phyloP scores from a whole-genome alignment of 1,284 basidiomycete genomes.

The Clitocybe nebularis region DNA sequence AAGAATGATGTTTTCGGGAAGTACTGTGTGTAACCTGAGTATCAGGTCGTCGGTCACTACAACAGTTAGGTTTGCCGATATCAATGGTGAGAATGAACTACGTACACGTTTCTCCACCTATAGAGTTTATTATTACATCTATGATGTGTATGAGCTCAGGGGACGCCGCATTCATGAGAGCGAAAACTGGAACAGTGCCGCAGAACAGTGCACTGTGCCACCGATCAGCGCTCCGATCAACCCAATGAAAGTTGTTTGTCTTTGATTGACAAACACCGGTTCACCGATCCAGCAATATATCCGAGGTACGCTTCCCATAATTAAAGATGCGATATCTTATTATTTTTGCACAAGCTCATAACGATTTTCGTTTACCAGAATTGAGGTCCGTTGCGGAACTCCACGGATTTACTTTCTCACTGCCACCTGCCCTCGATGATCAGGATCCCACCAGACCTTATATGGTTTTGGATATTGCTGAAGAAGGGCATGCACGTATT shows the following conservation, averaged over 20 bases:
- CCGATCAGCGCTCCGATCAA: too few relatives aligned
- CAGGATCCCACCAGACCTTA: slow-evolving; percentile 64
- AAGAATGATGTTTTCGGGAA: slow-evolving; percentile 58
- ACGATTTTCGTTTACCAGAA: slow-evolving; percentile 80
- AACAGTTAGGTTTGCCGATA: slow-evolving; percentile 4
- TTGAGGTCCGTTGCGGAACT: slow-evolving; percentile 70
- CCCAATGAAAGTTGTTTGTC: too few relatives aligned
- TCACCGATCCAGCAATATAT: too few relatives aligned
- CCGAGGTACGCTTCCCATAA: too few relatives aligned
- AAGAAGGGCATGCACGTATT: slow-evolving; percentile 70
- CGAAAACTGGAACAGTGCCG: too few relatives aligned
- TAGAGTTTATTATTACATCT: slow-evolving; percentile 29
- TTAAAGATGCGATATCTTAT: slow-evolving; percentile 62
- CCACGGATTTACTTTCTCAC: slow-evolving; percentile 49
- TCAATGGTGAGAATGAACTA: slow-evolving; percentile 5
- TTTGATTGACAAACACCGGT: too few relatives aligned
- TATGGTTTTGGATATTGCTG: slow-evolving; percentile 67
- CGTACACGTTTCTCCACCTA: slow-evolving; percentile 24
- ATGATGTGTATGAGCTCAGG: slow-evolving; percentile 24
- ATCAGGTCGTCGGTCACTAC: slow-evolving; percentile 53
- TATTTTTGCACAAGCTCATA: slow-evolving; percentile 76
- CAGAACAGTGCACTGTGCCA: too few relatives aligned
- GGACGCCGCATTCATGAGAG: slow-evolving; percentile 23
- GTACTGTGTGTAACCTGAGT: slow-evolving; percentile 48
- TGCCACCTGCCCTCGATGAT: slow-evolving; percentile 39